Evolutionary conservation across 208 protist species (phyloP), one percentile per base, ranked within the genome.

Genomic region (Wallacemonas sp.): DNA sequence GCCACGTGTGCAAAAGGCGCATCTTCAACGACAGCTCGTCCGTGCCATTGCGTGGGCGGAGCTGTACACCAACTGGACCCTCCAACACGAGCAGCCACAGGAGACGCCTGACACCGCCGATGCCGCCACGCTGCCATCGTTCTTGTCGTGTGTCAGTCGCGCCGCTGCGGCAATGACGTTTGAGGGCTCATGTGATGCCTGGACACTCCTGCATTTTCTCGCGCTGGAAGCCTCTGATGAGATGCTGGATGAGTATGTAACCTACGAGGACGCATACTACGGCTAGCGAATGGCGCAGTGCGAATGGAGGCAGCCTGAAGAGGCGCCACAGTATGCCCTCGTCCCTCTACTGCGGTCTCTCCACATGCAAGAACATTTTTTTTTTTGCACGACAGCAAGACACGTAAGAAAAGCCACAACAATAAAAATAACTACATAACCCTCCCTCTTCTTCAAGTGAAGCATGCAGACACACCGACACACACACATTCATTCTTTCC

Each of bases 11-110:
- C 42, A 31, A 3, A 33, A 39, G 11, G 51, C 51, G 8, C 19
- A 39, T 19, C 51, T 58, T 5, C 51, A 24, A 8, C 51, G 51
- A 5, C 51, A 58, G 30, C 54, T 87, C 39, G 46, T 90, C 24
- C 81, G 87, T 38, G 83, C 77, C 1, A 70, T 90, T n/a, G 85
- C 84, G 46, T 90, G 81, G 83, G 75, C 79, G 51, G 84, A 90
- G 73, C 72, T 90, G 12, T 72, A 70, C 60, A 72, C 73, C 44
- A 92, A 81, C 39, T 39, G 47, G 46, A 5, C 44, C 11, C 11
- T 28, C 15, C 11, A n/a, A 27, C 42, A 14, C 44, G 39, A 24
- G 12, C 39, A 49, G 22, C 22, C 1, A 45, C 47, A 8, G 55
- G 2, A n/a, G n/a, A n/a, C n/a, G n/a, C n/a, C n/a, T n/a, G n/a